Evolutionary conservation across 129 eudicot genomes (phyloP), one percentile per base, ranked within the genome.

Genomic region (Silybum marianum): DNA sequence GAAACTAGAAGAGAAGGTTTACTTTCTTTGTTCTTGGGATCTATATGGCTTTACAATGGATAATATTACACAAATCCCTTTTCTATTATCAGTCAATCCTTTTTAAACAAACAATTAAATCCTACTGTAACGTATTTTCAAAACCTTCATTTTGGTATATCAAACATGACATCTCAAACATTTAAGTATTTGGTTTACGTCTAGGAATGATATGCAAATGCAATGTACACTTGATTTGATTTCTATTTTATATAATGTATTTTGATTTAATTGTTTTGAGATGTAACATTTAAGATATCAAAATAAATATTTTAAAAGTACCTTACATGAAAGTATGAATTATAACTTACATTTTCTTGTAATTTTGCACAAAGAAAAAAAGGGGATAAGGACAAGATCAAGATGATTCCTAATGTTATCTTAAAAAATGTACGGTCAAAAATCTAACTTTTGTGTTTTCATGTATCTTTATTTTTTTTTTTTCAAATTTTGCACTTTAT

Each of bases 1-100:
- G 74, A 85, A 90, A 74, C 26, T 86, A 22, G 93, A 89, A 79
- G 88, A 89, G 78, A 93, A 91, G 99, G 99, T 95, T 78, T 34
- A 25, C 69, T 28, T 54, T 44, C 73, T 25, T 58, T 72, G 40
- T 71, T 83, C 11, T 62, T 58, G 7, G 6, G 2, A 16, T 51
- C 21, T 51, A 51, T 14, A 11, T 51, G 63, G 63, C 58, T 46
- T 46, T 46, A 46, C 58, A 2, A 46, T 46, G n/a, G n/a, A 12
- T 46, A n/a, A 28, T 28, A 18, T 48, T 48, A 48, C 18, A 48
- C n/a, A 48, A 48, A 13, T 48, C 60, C 60, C 60, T 44, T 44
- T 3, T 44, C 9, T 3, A 44, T 44, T 44, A 10, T 40, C 0
- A 44, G 54, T 44, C 18, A 44, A 44, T 18, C 54, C n/a, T 51